Evolutionary conservation across 805 yeast species (phyloP).

Genomic region (Kuraishia ogatae): DNA sequence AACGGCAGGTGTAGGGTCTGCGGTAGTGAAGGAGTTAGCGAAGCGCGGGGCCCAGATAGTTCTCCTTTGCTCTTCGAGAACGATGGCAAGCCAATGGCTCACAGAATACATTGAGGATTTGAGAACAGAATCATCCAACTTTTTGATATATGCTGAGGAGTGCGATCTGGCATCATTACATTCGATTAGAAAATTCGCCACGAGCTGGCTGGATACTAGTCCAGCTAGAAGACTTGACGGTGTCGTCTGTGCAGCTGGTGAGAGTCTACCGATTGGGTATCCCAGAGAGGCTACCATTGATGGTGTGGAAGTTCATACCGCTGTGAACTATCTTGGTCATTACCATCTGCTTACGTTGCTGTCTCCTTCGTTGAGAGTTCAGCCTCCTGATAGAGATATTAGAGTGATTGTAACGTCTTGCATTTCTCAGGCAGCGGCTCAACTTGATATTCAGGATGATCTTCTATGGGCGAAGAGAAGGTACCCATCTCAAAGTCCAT

Average conservation of each 20-base stretch:
- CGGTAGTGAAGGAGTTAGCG: slow-evolving; percentile 68
- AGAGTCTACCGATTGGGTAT: slow-evolving; percentile 60
- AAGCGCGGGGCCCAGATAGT: slow-evolving; percentile 79
- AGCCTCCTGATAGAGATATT: slow-evolving; percentile 93
- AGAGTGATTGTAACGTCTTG: slow-evolving; percentile 76
- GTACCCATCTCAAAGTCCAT: slow-evolving; percentile 58
- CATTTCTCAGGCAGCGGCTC: slow-evolving; percentile 66
- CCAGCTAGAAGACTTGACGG: slow-evolving; percentile 93
- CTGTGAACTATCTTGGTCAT: slow-evolving; percentile 73
- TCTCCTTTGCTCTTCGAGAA: slow-evolving; percentile 51
- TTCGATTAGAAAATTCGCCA: slow-evolving; percentile 82
- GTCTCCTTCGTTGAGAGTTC: slow-evolving; percentile 78
- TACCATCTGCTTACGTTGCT: slow-evolving; percentile 72
- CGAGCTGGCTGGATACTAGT: slow-evolving; percentile 84
- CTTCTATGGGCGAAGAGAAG: slow-evolving; percentile 51
- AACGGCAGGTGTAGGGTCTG: slow-evolving; percentile 84
- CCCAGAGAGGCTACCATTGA: slow-evolving; percentile 63
- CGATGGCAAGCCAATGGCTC: slow-evolving; percentile 56
- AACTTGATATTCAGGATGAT: slow-evolving; percentile 44
- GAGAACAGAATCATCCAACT: slow-evolving; percentile 60
- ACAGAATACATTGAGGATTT: slow-evolving; percentile 74
- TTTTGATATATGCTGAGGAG: slow-evolving; percentile 80
- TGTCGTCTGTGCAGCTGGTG: slow-evolving; percentile 81
- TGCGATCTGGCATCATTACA: slow-evolving; percentile 72
- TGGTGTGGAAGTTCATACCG: slow-evolving; percentile 83